Evolutionary conservation across 352 stramenopile species (phyloP).

Genomic region (Globisporangium middletonii): DNA sequence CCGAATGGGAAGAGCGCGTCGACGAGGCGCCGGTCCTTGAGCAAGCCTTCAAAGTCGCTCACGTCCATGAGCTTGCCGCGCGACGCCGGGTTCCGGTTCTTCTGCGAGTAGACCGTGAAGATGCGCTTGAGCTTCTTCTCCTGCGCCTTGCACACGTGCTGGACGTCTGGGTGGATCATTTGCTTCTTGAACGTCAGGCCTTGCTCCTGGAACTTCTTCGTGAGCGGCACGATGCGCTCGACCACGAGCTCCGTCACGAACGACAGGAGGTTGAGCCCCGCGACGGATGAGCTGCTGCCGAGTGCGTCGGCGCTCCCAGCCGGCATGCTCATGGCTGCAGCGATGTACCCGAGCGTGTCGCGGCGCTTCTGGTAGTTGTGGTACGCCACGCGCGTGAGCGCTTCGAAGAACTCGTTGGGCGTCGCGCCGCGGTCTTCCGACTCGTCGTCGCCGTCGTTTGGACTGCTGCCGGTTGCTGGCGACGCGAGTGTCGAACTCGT

Average conservation of each 20-base stretch:
- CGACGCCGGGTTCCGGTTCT: constrained; percentile 65
- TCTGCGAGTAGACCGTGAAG: constrained; percentile 65
- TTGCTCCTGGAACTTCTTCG: constrained; percentile 76
- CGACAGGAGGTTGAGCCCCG: constrained; percentile 20
- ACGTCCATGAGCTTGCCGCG: constrained; percentile 71
- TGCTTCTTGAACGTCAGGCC: constrained; percentile 82
- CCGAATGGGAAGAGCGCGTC: constrained; percentile 69
- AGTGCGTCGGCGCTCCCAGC: constrained; percentile 4
- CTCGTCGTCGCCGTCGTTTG: constrained; percentile 32
- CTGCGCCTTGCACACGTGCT: constrained; percentile 67
- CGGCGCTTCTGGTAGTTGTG: constrained; percentile 67
- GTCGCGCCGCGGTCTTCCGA: constrained; percentile 54
- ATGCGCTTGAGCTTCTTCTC: constrained; percentile 76
- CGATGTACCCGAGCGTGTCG: constrained; percentile 30
- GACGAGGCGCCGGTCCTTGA: constrained; percentile 66
- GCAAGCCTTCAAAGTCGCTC: constrained; percentile 56
- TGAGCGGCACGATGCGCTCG: constrained; percentile 60
- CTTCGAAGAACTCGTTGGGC: constrained; percentile 79
- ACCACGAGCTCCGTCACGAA: constrained; percentile 59
- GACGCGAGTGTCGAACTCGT: neutral
- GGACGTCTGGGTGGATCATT: constrained; percentile 73
- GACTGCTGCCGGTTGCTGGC: neutral
- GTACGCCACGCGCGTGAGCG: constrained; percentile 56
- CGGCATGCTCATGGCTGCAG: constrained; percentile 25
- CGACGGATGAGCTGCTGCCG: neutral